phyloP scores from a whole-genome alignment of 495 filamentous ascomycete species.

The Letharia columbiana region DNA sequence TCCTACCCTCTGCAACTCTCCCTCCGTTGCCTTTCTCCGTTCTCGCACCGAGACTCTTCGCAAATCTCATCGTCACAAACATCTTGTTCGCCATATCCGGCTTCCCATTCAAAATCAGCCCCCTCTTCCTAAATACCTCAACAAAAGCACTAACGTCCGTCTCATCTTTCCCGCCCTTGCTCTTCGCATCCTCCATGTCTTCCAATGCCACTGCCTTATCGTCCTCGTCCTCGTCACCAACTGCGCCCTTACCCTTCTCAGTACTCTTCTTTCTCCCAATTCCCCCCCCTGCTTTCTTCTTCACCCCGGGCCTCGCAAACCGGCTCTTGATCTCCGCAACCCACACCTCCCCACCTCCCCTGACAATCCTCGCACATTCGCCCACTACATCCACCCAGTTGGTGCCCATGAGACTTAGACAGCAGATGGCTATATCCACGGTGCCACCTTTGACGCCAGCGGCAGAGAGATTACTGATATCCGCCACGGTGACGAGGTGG shows the following conservation, averaged over 20 bases:
- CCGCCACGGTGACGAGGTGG: slow-evolving; percentile 71
- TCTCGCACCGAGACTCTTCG: slow-evolving; percentile 56
- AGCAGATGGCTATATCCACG: slow-evolving; percentile 85
- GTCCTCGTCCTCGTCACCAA: slow-evolving; percentile 33
- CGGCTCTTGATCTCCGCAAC: slow-evolving; percentile 91
- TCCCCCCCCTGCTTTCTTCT: slow-evolving; percentile 44
- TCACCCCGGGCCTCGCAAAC: slow-evolving; percentile 59
- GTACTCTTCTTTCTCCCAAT: slow-evolving; percentile 33
- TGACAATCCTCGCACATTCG: slow-evolving; percentile 82
- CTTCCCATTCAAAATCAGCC: slow-evolving; percentile 60
- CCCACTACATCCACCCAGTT: slow-evolving; percentile 85
- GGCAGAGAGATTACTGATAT: slow-evolving; percentile 70
- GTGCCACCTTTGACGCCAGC: slow-evolving; percentile 48
- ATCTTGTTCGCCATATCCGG: slow-evolving; percentile 88
- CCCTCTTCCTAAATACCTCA: slow-evolving; percentile 65
- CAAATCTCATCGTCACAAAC: slow-evolving; percentile 94
- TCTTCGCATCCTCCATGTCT: slow-evolving; percentile 39
- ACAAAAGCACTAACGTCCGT: slow-evolving; percentile 87
- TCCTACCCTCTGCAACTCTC: slow-evolving; percentile 29
- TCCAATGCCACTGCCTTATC: slow-evolving; percentile 23
- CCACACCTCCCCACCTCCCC: slow-evolving; percentile 79
- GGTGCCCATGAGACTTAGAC: slow-evolving; percentile 94
- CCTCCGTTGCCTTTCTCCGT: slow-evolving; percentile 57
- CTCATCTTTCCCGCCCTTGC: slow-evolving; percentile 40
- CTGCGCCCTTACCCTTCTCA: slow-evolving; percentile 28